These are phyloP conservation scores for Isatis tinctoria DNA, from an alignment of 345 rosid genomes.

Conservation along the genomic window DNA sequence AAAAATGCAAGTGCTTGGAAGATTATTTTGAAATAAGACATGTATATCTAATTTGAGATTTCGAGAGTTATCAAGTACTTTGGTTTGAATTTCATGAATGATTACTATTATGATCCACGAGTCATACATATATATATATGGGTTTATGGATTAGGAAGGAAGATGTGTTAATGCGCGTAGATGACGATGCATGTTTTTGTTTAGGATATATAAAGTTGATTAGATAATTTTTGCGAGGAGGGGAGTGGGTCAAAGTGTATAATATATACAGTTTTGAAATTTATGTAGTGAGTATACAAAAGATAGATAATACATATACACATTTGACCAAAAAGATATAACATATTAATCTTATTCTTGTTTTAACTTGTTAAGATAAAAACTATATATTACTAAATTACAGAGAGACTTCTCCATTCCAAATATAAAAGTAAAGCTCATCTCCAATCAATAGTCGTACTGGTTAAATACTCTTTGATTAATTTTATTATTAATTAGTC, in stretches of 20 bases:
- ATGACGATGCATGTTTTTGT: neutral
- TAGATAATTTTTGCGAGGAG: neutral
- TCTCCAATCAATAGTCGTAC: neutral
- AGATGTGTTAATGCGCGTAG: neutral
- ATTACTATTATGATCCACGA: neutral
- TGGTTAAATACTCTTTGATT: neutral
- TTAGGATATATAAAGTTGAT: conserved; percentile 10
- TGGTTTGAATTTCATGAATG: neutral
- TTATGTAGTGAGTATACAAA: neutral
- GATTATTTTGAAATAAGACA: neutral
- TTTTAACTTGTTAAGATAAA: neutral
- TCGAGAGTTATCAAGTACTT: neutral
- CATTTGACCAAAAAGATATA: neutral
- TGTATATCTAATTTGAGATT: neutral
- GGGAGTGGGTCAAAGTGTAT: conserved; percentile 12
- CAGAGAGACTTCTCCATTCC: neutral
- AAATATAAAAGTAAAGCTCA: neutral
- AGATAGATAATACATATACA: neutral
- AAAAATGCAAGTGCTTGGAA: neutral
- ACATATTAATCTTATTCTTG: no score
- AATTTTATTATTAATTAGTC: no score
- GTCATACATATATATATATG: neutral
- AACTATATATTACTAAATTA: neutral
- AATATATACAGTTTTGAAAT: neutral
- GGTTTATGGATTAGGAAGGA: conserved; percentile 11